Conservation (phyloP, 768 basidiomycete species). For the Amanita jacksonii region DNA sequence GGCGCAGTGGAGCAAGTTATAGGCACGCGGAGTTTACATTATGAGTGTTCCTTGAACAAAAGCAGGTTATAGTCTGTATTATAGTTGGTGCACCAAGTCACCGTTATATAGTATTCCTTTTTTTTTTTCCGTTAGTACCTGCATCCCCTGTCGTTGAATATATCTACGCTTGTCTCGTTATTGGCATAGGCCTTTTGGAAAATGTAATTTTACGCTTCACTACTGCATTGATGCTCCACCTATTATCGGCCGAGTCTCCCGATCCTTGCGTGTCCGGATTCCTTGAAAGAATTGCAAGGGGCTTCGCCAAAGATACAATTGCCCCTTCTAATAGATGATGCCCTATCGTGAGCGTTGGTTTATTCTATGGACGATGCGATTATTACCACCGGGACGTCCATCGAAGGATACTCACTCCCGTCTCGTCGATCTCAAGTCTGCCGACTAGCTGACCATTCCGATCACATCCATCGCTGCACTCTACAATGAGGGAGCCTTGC, state of each 20-base stretch:
- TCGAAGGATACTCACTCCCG: constrained; percentile 30
- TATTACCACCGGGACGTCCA: too few species aligned
- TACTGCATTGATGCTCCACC: constrained; percentile 59
- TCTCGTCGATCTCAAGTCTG: constrained; percentile 55
- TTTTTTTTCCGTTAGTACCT: too few species aligned
- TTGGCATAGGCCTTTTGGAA: constrained; percentile 74
- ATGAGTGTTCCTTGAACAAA: too few species aligned
- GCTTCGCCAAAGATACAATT: constrained; percentile 64
- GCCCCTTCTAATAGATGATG: constrained; percentile 90
- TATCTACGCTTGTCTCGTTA: constrained; percentile 23
- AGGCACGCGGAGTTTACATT: too few species aligned
- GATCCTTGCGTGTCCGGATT: too few species aligned
- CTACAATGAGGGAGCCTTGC: constrained; percentile 74
- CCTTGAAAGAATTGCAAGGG: constrained; percentile 82
- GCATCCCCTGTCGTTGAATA: too few species aligned
- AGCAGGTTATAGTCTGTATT: neutral
- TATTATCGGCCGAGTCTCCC: neutral
- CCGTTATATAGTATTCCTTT: too few species aligned
- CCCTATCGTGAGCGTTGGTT: constrained; percentile 73
- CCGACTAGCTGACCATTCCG: constrained; percentile 71
- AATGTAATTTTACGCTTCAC: constrained; percentile 81
- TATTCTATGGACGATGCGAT: constrained; percentile 41
- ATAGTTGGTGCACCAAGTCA: too few species aligned
- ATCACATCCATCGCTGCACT: constrained; percentile 38
- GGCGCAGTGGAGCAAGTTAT: too few species aligned